Evolutionary conservation across 306 rosid species (phyloP), one percentile per base, ranked within the genome.

Genomic region (Styphnolobium japonicum): DNA sequence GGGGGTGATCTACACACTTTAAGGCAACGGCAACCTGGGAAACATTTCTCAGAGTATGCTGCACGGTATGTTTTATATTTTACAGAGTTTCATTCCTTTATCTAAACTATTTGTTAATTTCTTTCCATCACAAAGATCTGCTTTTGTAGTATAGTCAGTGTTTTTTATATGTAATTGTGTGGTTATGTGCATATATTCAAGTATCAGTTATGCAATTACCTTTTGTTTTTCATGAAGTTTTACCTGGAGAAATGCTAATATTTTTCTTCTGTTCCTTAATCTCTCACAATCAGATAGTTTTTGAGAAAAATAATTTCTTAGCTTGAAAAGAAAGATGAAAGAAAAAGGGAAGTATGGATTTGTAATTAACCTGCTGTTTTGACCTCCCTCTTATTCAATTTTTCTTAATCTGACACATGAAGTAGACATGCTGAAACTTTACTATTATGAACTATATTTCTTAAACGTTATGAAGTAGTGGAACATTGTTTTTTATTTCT

Each of bases 11-110:
- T 95, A 71, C 99, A 95, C 90, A 90, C 97, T 81, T 82, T 95
- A 81, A 93, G 99, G 92, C 99, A 95, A 85, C 90, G 99, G 3
- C 99, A 95, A 82, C 99, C 99, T 2, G 98, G 98, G 73, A 95
- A 93, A 82, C 97, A 95, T 88, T 95, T 95, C 89, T 95, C 98
- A 0, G 99, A 95, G 87, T 95, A 95, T 86, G 99, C 99, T 84
- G 98, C 99, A 18, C 93, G 99, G 99, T 95, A 91, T 73, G 88
- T 29, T 27, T 34, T 77, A 19, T 63, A 48, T 64, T 75, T 76
- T 75, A 19, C 67, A 19, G 14, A 65, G 68, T 70, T 76, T 53
- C 40, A 18, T 73, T 85, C 53, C 15, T 27, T 23, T 69, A 36
- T 53, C 31, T 36, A 2, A 34, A 64, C 61, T 73, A 34, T 70